phyloP scores from a whole-genome alignment of 192 early-diverging fungal genomes.

The Geranomyces michiganensis region DNA sequence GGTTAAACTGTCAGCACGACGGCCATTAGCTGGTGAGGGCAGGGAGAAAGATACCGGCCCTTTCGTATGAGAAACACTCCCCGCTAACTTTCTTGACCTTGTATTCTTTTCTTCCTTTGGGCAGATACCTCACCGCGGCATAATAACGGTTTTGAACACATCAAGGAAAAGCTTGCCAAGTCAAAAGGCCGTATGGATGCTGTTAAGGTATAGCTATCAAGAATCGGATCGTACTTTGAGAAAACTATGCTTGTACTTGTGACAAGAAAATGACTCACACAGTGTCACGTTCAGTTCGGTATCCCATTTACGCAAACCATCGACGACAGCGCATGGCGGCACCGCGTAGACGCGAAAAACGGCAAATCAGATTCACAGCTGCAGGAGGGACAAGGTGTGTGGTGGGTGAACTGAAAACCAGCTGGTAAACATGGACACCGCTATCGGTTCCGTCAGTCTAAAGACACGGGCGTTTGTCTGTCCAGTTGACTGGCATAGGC shows the following conservation, averaged over 20 bases:
- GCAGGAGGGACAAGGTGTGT: conserved; percentile 27
- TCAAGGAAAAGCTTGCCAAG: conserved; percentile 51
- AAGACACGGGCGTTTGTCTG: no score
- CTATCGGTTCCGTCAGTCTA: no score
- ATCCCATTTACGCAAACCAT: conserved; percentile 42
- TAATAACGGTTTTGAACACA: conserved; percentile 41
- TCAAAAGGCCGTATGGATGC: conserved; percentile 49
- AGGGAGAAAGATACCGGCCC: conserved; percentile 2
- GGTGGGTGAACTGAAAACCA: no score
- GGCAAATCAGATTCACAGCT: conserved; percentile 14
- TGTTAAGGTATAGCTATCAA: no score
- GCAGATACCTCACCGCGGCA: conserved; percentile 34
- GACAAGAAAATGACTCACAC: neutral
- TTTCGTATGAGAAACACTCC: neutral
- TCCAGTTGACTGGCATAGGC: conserved; percentile 48
- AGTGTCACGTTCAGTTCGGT: conserved; percentile 44
- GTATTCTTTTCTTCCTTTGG: neutral
- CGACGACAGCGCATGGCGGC: conserved; percentile 34
- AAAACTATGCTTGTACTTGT: no score
- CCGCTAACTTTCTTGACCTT: neutral
- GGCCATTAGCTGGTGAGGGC: conserved; percentile 20
- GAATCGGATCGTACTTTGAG: no score
- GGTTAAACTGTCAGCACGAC: conserved; percentile 4
- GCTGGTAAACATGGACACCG: no score
- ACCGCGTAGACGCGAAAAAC: conserved; percentile 27